Conservation (phyloP, 2,329 filamentous ascomycete species). For the Penicillium palitans region DNA sequence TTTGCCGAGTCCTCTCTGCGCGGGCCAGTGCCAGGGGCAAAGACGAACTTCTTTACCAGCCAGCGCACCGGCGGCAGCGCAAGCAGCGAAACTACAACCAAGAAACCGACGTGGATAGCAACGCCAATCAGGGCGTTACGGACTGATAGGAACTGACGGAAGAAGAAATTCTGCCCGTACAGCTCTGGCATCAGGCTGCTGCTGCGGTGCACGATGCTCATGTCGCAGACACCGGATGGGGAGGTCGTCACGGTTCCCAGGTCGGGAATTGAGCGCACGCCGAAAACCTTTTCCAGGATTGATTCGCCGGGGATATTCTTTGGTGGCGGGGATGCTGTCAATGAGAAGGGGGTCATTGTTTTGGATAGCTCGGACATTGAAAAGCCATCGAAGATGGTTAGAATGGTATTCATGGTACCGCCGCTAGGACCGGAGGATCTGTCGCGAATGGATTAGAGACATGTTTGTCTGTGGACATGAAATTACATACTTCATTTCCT, state of each 20-base stretch:
- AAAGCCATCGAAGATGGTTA: conserved; percentile 56
- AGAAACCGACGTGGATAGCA: conserved; percentile 51
- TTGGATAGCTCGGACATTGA: conserved; percentile 49
- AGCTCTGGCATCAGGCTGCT: conserved; percentile 59
- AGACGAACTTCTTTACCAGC: conserved; percentile 49
- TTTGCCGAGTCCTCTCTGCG: conserved; percentile 43
- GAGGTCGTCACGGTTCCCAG: conserved; percentile 60
- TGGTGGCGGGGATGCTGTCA: conserved; percentile 47
- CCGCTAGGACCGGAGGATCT: conserved; percentile 52
- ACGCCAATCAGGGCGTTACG: conserved; percentile 51
- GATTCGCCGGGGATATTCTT: conserved; percentile 35
- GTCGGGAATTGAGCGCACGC: conserved; percentile 55
- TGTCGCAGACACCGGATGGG: conserved; percentile 54
- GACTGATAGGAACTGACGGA: conserved; percentile 57
- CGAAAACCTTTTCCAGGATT: conserved; percentile 43
- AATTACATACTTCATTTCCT: conserved; percentile 51
- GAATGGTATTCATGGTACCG: conserved; percentile 65
- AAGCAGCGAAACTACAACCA: conserved; percentile 49
- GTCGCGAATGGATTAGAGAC: conserved; percentile 6
- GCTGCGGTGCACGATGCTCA: conserved; percentile 59
- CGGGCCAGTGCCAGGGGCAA: conserved; percentile 54
- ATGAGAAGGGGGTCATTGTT: conserved; percentile 52
- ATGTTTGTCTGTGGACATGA: neutral
- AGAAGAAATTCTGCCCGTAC: conserved; percentile 60
- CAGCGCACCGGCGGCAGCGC: conserved; percentile 55